Percentiles rank a stretch among this genome's conserved stretches.
Evolutionary conservation across 208 protist genomes (phyloP).

Genomic region (Trypanosoma boissoni): DNA sequence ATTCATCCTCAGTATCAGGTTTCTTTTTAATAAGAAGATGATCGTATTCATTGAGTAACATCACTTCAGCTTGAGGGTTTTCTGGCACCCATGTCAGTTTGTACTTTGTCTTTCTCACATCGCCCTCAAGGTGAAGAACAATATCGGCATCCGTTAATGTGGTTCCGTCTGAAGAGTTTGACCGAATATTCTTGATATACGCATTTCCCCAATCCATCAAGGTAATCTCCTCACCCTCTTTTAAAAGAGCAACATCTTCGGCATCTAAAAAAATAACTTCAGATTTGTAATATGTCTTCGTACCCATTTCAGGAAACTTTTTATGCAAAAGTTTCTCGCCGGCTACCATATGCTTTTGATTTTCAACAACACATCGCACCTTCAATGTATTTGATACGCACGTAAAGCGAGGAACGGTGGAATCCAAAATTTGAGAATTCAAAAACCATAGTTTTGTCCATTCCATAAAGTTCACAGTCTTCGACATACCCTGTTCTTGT

Average conservation of each 20-base stretch:
- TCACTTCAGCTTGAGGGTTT: constrained; percentile 52
- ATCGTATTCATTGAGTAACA: constrained; percentile 94
- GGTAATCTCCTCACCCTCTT: constrained; percentile 96
- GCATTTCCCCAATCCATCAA: constrained; percentile 99
- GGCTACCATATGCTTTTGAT: constrained; percentile 52
- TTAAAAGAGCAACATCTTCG: constrained; percentile 91
- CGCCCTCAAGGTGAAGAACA: constrained; percentile 88
- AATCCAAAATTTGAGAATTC: constrained; percentile 98
- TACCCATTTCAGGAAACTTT: constrained; percentile 93
- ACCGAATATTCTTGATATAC: constrained; percentile 79
- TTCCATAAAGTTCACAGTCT: constrained; percentile 96
- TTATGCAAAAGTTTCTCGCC: constrained; percentile 86
- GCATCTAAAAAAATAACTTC: constrained; percentile 91
- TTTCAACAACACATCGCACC: constrained; percentile 77
- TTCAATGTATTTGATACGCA: constrained; percentile 82
- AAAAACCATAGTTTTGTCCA: constrained; percentile 98
- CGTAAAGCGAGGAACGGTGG: constrained; percentile 96
- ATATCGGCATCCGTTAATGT: constrained; percentile 66
- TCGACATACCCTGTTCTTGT: constrained; percentile 95
- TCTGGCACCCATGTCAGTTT: constrained; percentile 97
- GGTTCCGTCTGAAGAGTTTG: constrained; percentile 25
- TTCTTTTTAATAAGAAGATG: constrained; percentile 97
- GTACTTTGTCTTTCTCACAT: constrained; percentile 97
- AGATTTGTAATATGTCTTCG: constrained; percentile 90
- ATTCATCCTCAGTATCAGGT: constrained; percentile 91